Evolutionary conservation across 257 asterid species (phyloP).

Genomic region (Ligustrum vulgare): DNA sequence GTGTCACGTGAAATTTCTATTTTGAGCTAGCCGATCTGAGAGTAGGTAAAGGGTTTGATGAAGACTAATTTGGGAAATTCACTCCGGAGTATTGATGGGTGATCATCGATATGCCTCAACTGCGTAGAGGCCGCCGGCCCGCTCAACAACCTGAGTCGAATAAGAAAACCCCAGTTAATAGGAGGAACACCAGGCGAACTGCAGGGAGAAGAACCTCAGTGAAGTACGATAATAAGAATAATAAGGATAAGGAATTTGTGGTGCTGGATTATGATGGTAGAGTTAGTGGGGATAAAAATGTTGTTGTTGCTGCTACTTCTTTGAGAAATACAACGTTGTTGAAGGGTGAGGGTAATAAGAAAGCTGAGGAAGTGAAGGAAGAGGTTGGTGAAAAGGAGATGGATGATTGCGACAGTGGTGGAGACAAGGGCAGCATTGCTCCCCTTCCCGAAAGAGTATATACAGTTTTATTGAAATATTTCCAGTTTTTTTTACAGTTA

Average conservation of each 20-base stretch:
- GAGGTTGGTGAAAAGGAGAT: constrained; percentile 35
- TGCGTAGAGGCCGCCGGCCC: constrained; percentile 51
- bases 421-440: constrained; percentile 51
- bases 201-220: constrained; percentile 10
- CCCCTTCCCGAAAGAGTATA: constrained; percentile 55
- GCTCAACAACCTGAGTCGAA: constrained; percentile 10
- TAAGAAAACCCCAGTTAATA: constrained; percentile 3
- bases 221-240: constrained; percentile 8
- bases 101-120: constrained; percentile 51
- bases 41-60: constrained; percentile 27
- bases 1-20: background rate
- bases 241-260: constrained; percentile 15
- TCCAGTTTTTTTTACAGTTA: background rate
- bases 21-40: constrained; percentile 28
- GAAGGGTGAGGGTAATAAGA: constrained; percentile 20
- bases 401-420: constrained; percentile 46
- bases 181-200: background rate
- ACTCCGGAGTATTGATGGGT: constrained; percentile 22
- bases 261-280: constrained; percentile 27
- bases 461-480: background rate
- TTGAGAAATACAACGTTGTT: constrained; percentile 27
- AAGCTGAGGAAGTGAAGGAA: constrained; percentile 27
- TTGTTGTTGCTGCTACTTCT: constrained; percentile 14
- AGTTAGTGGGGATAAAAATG: constrained; percentile 11
- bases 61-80: constrained; percentile 24